A percentile compares a stretch with the other conserved stretches of the same genome.
phyloP scores from a whole-genome alignment of 495 filamentous ascomycete genomes.

The Neurospora tetraspora region DNA sequence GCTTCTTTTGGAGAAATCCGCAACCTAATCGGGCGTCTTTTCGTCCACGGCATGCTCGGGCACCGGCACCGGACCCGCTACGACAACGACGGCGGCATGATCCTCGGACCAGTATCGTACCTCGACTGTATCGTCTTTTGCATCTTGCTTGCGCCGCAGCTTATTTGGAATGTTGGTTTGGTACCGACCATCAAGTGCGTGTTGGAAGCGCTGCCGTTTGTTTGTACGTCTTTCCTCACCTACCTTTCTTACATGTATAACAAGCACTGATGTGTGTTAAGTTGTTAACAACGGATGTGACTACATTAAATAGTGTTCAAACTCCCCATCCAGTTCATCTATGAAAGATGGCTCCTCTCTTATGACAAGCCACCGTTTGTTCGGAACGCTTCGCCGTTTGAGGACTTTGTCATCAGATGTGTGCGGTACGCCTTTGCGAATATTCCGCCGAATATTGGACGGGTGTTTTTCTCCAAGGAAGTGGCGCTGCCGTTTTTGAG shows the following conservation, averaged over 20 bases:
- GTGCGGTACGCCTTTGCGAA: slow-evolving; percentile 66
- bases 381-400: slow-evolving; percentile 54
- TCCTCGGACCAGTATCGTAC: slow-evolving; percentile 57
- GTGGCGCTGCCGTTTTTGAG: slow-evolving; percentile 62
- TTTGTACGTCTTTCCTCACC: slow-evolving; percentile 38
- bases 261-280: background rate
- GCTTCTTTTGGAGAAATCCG: background rate
- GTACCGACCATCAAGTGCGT: slow-evolving; percentile 44
- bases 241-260: background rate
- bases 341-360: slow-evolving; percentile 44
- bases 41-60: background rate
- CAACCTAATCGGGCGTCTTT: background rate
- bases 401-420: slow-evolving; percentile 63
- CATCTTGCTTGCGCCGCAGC: slow-evolving; percentile 51
- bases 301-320: slow-evolving; percentile 34
- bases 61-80: too few species aligned
- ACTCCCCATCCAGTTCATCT: slow-evolving; percentile 47
- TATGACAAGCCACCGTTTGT: slow-evolving; percentile 46
- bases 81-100: slow-evolving; percentile 23
- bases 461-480: slow-evolving; percentile 64
- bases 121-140: slow-evolving; percentile 63
- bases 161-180: slow-evolving; percentile 51
- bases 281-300: background rate
- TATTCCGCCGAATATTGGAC: slow-evolving; percentile 53
- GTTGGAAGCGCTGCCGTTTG: slow-evolving; percentile 55